These are phyloP conservation scores for Phycomyces blakesleeanus DNA, from an alignment of 192 early-diverging fungal species.

Conservation along the genomic window DNA sequence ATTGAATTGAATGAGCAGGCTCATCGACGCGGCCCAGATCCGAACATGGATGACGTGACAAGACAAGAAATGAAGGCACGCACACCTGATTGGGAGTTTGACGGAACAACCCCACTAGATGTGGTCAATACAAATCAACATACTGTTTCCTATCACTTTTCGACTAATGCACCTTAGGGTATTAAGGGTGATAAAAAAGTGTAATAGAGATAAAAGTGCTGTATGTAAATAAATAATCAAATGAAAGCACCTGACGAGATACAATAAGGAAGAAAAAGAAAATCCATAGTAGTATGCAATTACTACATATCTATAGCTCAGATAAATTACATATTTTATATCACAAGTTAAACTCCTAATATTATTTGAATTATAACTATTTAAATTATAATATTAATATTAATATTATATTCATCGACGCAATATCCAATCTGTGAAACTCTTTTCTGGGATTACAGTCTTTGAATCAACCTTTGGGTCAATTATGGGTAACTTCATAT, in stretches of 20 bases:
- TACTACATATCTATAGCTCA: not conserved
- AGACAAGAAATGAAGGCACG: slow-evolving; percentile 10
- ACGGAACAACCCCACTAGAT: slow-evolving; percentile 17
- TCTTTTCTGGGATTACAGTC: not conserved
- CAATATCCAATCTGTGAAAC: slow-evolving; percentile 26
- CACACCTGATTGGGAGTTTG: slow-evolving; percentile 16
- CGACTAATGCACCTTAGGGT: not conserved
- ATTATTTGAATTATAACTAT: not conserved
- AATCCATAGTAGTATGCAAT: too few relatives aligned
- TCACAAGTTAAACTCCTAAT: not conserved
- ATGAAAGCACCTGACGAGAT: too few relatives aligned
- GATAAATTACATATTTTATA: not conserved
- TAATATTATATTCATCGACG: slow-evolving; percentile 4
- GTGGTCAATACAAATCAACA: slow-evolving; percentile 31
- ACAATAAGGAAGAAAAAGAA: too few relatives aligned
- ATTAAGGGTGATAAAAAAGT: not conserved
- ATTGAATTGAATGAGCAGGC: slow-evolving; percentile 47
- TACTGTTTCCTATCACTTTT: slow-evolving; percentile 33
- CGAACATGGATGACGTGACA: slow-evolving; percentile 20
- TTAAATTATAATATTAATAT: not conserved
- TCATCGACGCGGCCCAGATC: slow-evolving; percentile 16
- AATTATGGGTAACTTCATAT: slow-evolving; percentile 38
- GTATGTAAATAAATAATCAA: not conserved
- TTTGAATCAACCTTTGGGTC: not conserved
- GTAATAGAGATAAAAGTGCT: not conserved